Conservation (phyloP, 768 basidiomycete genomes). For the Cystofilobasidium capitatum region DNA sequence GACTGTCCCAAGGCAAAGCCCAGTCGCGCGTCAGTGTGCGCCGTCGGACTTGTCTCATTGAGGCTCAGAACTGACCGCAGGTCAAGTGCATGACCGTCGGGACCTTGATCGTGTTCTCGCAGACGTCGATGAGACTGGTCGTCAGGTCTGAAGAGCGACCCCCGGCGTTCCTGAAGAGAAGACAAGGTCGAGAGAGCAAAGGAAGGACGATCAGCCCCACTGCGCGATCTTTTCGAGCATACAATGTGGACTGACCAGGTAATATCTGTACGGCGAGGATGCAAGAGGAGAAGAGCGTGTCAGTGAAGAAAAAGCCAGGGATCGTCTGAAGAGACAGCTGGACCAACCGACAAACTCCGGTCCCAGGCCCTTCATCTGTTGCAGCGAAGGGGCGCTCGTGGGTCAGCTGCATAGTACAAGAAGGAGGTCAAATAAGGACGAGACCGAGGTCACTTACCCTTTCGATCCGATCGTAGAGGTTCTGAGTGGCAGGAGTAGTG, state of each 20-base stretch:
- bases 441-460: conserved; percentile 46
- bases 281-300: too few relatives aligned
- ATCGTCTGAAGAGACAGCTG: too few relatives aligned
- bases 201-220: not conserved
- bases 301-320: too few relatives aligned
- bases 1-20: conserved; percentile 42
- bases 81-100: conserved; percentile 99
- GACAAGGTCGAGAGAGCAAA: not conserved
- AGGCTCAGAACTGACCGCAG: conserved; percentile 64
- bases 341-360: conserved; percentile 97
- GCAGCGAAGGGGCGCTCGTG: not conserved
- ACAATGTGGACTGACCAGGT: conserved; percentile 57
- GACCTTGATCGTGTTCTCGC: conserved; percentile 81
- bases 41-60: not conserved
- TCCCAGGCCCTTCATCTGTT: conserved; percentile 64
- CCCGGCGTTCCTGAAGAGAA: conserved; percentile 74
- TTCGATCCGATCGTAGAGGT: conserved; percentile 94
- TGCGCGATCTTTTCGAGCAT: not conserved
- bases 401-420: not conserved
- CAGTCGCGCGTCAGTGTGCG: not conserved
- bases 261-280: too few relatives aligned
- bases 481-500: conserved; percentile 55
- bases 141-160: conserved; percentile 91
- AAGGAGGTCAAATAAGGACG: not conserved
- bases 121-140: conserved; percentile 85